Percentiles rank a stretch among this genome's conserved stretches.
Conservation (phyloP, 1,284 basidiomycete genomes). For the Baeospora myosura region DNA sequence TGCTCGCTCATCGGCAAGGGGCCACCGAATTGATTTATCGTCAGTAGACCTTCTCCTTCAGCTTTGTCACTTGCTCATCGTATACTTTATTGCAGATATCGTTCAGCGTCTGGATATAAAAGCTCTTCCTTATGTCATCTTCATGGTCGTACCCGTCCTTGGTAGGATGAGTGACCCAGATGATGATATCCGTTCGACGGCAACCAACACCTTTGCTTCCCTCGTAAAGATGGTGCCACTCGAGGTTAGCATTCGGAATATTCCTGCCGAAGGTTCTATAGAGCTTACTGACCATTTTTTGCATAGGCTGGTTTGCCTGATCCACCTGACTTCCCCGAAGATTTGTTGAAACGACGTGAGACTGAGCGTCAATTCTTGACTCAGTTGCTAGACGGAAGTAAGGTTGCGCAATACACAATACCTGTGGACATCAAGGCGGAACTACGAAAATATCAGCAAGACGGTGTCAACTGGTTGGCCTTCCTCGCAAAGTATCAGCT, state of each 20-base stretch:
- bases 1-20: slow-evolving; percentile 82
- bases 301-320: slow-evolving; percentile 87
- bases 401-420: slow-evolving; percentile 87
- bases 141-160: slow-evolving; percentile 92
- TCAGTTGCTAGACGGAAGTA: slow-evolving; percentile 90
- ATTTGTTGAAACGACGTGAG: slow-evolving; percentile 83
- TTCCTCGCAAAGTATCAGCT: slow-evolving; percentile 97
- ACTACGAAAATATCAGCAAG: slow-evolving; percentile 94
- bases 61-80: slow-evolving; percentile 8
- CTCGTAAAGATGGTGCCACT: slow-evolving; percentile 99
- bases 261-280: neutral
- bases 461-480: slow-evolving; percentile 98
- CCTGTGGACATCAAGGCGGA: slow-evolving; percentile 91
- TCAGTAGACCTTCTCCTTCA: slow-evolving; percentile 46
- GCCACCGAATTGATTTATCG: slow-evolving; percentile 87
- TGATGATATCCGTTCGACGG: slow-evolving; percentile 84
- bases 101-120: slow-evolving; percentile 91
- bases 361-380: slow-evolving; percentile 88
- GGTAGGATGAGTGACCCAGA: slow-evolving; percentile 97
- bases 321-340: slow-evolving; percentile 86
- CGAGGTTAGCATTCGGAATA: slow-evolving; percentile 51
- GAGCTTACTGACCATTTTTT: neutral
- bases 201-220: slow-evolving; percentile 95
- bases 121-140: slow-evolving; percentile 94
- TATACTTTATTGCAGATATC: slow-evolving; percentile 53